Evolutionary conservation across 2,329 filamentous ascomycete species (phyloP), one percentile per base, ranked within the genome.

Genomic region (Aquanectria penicillioides): DNA sequence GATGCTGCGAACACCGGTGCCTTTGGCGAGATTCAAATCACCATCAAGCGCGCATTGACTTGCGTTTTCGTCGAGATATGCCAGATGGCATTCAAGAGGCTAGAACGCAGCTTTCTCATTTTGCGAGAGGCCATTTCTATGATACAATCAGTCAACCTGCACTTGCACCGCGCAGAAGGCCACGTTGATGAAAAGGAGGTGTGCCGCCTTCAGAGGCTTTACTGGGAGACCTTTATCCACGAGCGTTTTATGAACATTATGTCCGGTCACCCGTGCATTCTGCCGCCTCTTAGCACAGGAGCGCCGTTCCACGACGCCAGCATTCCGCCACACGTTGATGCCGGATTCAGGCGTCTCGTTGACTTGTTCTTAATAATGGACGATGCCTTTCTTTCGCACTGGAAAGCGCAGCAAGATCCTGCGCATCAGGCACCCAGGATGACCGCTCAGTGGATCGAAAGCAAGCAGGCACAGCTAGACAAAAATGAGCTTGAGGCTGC

Each of bases 211-310:
- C 81, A 84, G 60, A 75, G 83, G 3, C 69, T 84, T 1, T 85
- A 86, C 67, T 86, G 83, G 83, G 78, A 84, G 61, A 78, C 78
- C 11, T 86, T 81, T 63, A 82, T 86, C 26, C 83, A 86, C 58
- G 84, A 86, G 66, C 79, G 84, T 13, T 86, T 86, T 65, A 66
- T 83, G n/a, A 80, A 80, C 28, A 80, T 86, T 22, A 73, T 81
- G 4, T 78, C 83, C 33, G 82, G 82, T 37, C 79, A 79, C 5
- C 75, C 77, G 2, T 73, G 74, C 23, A 68, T 73, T 13, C 66
- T 79, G 58, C 64, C 65, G 8, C 72, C 75, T 1, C 71, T 79
- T 6, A 54, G 62, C 13, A 69, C 69, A 1, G 72, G 73, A 4
- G 63, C 73, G 15, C 75, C 74, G 2, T 38, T 67, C 3, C 29